Evolutionary conservation across 2,329 filamentous ascomycete genomes (phyloP).

Genomic region (Fusarium solani-melongenae): DNA sequence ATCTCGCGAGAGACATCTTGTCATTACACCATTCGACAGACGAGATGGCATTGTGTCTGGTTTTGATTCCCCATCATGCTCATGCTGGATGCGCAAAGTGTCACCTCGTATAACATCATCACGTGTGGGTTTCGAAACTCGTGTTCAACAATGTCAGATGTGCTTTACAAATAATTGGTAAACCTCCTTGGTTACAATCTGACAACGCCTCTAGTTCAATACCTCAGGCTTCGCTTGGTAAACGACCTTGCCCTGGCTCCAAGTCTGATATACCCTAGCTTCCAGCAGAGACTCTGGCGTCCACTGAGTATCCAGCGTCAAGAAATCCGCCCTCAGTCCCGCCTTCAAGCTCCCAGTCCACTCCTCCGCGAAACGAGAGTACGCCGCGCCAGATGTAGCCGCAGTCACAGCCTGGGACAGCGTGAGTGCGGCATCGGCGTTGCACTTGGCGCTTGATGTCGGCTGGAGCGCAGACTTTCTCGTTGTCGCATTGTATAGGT

Average conservation of each 20-base stretch:
- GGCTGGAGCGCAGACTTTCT: conserved; percentile 65
- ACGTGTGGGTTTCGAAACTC: neutral
- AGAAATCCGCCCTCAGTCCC: conserved; percentile 69
- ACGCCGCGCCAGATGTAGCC: conserved; percentile 66
- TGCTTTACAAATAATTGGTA: neutral
- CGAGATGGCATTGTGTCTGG: neutral
- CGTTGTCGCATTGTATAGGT: conserved; percentile 70
- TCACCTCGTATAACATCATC: neutral
- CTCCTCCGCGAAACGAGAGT: conserved; percentile 67
- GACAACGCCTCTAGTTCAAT: neutral
- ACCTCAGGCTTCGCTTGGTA: neutral
- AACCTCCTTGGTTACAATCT: neutral
- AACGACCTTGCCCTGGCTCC: conserved; percentile 13
- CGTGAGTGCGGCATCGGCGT: conserved; percentile 64
- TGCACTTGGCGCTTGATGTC: conserved; percentile 55
- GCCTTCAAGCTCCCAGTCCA: conserved; percentile 63
- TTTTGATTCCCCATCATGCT: neutral
- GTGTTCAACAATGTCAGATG: neutral
- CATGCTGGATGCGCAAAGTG: neutral
- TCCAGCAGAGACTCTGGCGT: conserved; percentile 13
- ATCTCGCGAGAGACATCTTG: neutral
- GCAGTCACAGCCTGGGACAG: conserved; percentile 65
- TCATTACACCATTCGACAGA: neutral
- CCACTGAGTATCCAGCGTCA: conserved; percentile 41
- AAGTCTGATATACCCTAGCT: conserved; percentile 25